These are phyloP conservation scores for Kuraishia cidri DNA, from an alignment of 805 yeast genomes.

Conservation along the genomic window DNA sequence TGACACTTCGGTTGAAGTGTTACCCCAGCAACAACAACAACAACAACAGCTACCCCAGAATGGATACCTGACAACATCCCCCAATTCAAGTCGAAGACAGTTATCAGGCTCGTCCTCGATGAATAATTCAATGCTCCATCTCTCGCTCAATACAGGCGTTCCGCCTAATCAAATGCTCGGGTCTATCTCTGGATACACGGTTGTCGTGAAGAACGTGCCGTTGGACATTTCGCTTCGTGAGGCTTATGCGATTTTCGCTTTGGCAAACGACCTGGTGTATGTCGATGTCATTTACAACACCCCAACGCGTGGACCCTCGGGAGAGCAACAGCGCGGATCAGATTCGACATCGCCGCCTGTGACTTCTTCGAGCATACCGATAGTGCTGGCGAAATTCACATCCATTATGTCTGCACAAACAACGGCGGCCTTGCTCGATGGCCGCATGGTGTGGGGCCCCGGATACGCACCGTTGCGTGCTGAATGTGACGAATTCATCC, in stretches of 20 bases:
- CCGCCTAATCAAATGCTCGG: background rate
- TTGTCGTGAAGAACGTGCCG: slow-evolving; percentile 52
- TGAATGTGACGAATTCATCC: slow-evolving; percentile 25
- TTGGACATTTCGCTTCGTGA: slow-evolving; percentile 57
- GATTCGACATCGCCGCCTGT: slow-evolving; percentile 2
- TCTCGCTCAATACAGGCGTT: slow-evolving; percentile 2
- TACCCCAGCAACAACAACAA: slow-evolving; percentile 2
- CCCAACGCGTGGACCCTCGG: slow-evolving; percentile 19
- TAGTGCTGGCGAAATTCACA: slow-evolving; percentile 34
- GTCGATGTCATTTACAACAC: slow-evolving; percentile 33
- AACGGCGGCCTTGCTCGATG: slow-evolving; percentile 31
- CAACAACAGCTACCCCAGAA: too few relatives aligned
- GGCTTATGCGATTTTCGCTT: slow-evolving; percentile 55
- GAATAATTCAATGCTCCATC: slow-evolving; percentile 2
- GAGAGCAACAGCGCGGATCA: background rate
- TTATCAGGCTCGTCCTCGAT: background rate
- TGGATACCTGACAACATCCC: too few relatives aligned
- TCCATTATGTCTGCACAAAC: slow-evolving; percentile 32
- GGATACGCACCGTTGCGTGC: slow-evolving; percentile 29
- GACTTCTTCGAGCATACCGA: slow-evolving; percentile 15
- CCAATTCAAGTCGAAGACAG: slow-evolving; percentile 2
- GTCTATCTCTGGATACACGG: background rate
- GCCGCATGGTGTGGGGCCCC: slow-evolving; percentile 39
- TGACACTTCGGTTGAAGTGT: too few relatives aligned
- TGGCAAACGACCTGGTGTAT: slow-evolving; percentile 53